These are phyloP conservation scores for Artemisia tridentata DNA, from an alignment of 129 eudicot genomes.

Conservation along the genomic window DNA sequence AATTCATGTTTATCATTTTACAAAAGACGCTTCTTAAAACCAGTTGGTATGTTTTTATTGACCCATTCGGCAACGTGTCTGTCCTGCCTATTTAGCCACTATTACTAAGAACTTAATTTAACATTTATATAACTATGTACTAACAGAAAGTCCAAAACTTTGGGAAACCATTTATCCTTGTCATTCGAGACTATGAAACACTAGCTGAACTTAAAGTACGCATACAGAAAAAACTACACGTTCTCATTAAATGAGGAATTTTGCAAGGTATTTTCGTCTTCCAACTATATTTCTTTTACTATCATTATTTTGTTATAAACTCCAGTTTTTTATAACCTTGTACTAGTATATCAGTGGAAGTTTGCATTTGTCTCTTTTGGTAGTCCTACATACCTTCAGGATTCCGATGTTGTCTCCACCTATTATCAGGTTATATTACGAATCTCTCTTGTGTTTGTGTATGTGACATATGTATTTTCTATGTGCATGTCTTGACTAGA, in stretches of 20 bases:
- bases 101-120: background rate
- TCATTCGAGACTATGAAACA: slow-evolving; percentile 72
- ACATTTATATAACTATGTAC: slow-evolving; percentile 4
- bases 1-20: slow-evolving; percentile 80
- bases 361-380: slow-evolving; percentile 79
- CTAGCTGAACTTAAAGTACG: slow-evolving; percentile 66
- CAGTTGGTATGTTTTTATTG: slow-evolving; percentile 36
- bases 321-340: background rate
- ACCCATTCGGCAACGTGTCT: too few species aligned
- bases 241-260: slow-evolving; percentile 90
- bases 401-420: slow-evolving; percentile 63
- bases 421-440: slow-evolving; percentile 64
- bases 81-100: too few species aligned
- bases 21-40: slow-evolving; percentile 58
- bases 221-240: slow-evolving; percentile 73
- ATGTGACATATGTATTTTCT: background rate
- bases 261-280: slow-evolving; percentile 50
- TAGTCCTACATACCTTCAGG: slow-evolving; percentile 73
- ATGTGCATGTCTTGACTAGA: slow-evolving; percentile 7
- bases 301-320: too few species aligned
- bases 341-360: slow-evolving; percentile 55
- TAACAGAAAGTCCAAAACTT: slow-evolving; percentile 65
- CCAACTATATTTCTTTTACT: background rate
- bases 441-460: slow-evolving; percentile 3
- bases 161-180: slow-evolving; percentile 80